A percentile compares a stretch with the other conserved stretches of the same genome.
These are phyloP conservation scores for Cornus suecica DNA, from an alignment of 148 eudicot genomes.

Conservation along the genomic window DNA sequence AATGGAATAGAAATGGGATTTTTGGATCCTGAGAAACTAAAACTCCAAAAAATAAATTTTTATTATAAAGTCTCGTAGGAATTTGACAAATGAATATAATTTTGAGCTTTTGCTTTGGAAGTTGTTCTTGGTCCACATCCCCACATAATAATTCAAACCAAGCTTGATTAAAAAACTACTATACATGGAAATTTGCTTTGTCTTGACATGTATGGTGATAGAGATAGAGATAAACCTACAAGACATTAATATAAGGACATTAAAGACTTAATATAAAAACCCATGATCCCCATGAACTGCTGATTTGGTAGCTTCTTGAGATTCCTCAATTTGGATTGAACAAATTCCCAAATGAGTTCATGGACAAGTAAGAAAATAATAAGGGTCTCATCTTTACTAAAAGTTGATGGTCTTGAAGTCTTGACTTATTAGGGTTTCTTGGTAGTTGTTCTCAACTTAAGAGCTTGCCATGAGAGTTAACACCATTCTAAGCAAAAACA, in stretches of 20 bases:
- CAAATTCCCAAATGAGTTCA: conserved; percentile 5
- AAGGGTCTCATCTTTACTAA: neutral
- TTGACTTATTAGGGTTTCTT: conserved; percentile 51
- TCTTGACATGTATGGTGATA: conserved; percentile 8
- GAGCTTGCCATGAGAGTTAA: conserved; percentile 7
- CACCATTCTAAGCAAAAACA: conserved; percentile 14
- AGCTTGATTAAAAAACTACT: neutral
- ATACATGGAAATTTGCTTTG: conserved; percentile 21
- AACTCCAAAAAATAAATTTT: neutral
- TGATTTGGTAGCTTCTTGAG: conserved; percentile 38
- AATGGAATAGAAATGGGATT: conserved; percentile 55
- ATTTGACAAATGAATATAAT: conserved; percentile 27
- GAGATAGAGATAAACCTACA: neutral
- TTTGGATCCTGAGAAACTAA: conserved; percentile 34
- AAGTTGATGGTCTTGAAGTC: conserved; percentile 24
- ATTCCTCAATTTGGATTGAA: conserved; percentile 35
- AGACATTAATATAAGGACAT: conserved; percentile 1
- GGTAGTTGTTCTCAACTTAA: conserved; percentile 38
- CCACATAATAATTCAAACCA: conserved; percentile 26
- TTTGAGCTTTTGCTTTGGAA: conserved; percentile 33
- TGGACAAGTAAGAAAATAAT: conserved; percentile 17
- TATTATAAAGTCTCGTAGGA: conserved; percentile 2
- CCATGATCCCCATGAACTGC: conserved; percentile 43
- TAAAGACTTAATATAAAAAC: conserved; percentile 16
- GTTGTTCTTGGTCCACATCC: conserved; percentile 18